Evolutionary conservation across 2,329 filamentous ascomycete species (phyloP).

Genomic region (Fusarium stilboides): DNA sequence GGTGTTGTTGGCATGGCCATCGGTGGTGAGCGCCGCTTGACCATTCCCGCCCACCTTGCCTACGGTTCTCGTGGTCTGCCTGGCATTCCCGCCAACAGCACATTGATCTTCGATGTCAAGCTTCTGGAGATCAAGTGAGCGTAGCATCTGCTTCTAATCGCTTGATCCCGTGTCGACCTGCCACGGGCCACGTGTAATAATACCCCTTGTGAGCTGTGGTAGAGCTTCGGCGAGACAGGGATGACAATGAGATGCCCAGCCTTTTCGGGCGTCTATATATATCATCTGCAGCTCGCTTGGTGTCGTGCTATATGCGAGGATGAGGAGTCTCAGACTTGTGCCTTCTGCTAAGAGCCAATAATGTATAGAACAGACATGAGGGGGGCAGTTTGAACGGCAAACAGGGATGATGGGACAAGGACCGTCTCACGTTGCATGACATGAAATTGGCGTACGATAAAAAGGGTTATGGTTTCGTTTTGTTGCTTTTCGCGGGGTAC

Average conservation of each 20-base stretch:
- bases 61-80: slow-evolving; percentile 89
- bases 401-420: slow-evolving; percentile 65
- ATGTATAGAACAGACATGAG: slow-evolving; percentile 35
- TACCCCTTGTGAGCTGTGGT: slow-evolving; percentile 43
- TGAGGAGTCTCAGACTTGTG: slow-evolving; percentile 65
- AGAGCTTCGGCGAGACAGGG: slow-evolving; percentile 21
- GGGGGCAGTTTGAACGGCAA: slow-evolving; percentile 46
- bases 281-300: slow-evolving; percentile 43
- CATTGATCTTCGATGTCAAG: slow-evolving; percentile 92
- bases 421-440: slow-evolving; percentile 64
- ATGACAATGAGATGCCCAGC: slow-evolving; percentile 29
- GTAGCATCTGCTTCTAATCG: slow-evolving; percentile 16
- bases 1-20: slow-evolving; percentile 93
- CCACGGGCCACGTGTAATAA: slow-evolving; percentile 44
- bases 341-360: slow-evolving; percentile 49
- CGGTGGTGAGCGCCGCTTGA: slow-evolving; percentile 93
- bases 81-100: slow-evolving; percentile 92
- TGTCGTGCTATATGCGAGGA: slow-evolving; percentile 55
- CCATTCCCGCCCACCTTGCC: slow-evolving; percentile 87
- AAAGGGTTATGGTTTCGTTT: slow-evolving; percentile 46
- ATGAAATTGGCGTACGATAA: slow-evolving; percentile 64
- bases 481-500: slow-evolving; percentile 31
- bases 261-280: slow-evolving; percentile 28
- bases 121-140: slow-evolving; percentile 85
- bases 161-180: slow-evolving; percentile 30